These are phyloP conservation scores for Penicillium subrubescens DNA, from an alignment of 495 filamentous ascomycete species.

Conservation along the genomic window DNA sequence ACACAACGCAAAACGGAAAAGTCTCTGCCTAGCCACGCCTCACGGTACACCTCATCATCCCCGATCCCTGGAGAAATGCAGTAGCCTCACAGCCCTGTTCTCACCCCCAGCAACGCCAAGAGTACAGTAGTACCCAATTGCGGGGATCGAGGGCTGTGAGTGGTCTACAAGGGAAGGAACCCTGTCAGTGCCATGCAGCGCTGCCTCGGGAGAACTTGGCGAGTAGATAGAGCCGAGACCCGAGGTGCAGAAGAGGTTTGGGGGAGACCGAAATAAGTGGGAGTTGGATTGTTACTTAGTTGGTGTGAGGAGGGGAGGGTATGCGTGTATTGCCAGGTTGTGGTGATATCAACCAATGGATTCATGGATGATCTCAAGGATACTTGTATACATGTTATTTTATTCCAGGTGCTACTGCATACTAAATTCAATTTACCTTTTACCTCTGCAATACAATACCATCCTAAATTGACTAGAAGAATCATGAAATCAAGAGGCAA, in stretches of 20 bases:
- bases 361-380: too few species aligned
- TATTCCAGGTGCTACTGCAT: neutral
- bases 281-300: neutral
- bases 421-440: neutral
- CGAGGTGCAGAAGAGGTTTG: neutral
- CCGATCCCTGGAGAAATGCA: neutral
- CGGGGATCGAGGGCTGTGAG: conserved; percentile 1
- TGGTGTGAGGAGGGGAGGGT: too few species aligned
- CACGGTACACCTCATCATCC: neutral
- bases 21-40: conserved; percentile 8
- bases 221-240: neutral
- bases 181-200: neutral
- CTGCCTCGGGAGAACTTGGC: neutral
- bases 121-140: neutral
- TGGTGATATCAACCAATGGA: neutral
- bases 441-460: neutral
- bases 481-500: neutral
- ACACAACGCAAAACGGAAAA: neutral
- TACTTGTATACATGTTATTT: neutral
- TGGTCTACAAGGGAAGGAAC: neutral
- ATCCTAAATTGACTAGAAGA: neutral
- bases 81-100: neutral
- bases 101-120: neutral
- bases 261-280: neutral
- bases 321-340: neutral